Evolutionary conservation across 257 asterid species (phyloP).

Genomic region (Solanum raphanifolium): DNA sequence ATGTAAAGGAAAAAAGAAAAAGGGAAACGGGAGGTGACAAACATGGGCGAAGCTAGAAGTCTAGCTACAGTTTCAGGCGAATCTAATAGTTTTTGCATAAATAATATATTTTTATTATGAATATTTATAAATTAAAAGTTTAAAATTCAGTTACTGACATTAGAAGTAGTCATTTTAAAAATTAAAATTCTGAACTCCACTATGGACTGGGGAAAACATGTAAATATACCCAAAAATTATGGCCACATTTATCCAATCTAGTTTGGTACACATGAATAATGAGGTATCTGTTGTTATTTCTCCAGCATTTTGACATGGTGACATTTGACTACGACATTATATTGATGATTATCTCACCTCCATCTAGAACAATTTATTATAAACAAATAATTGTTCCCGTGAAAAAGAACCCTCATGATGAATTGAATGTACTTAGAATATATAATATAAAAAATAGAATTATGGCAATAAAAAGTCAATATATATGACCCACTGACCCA

Average conservation of each 20-base stretch:
- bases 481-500: neutral
- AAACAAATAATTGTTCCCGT: neutral
- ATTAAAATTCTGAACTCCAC: neutral
- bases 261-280: neutral
- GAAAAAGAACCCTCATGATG: neutral
- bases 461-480: neutral
- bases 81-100: too few relatives aligned
- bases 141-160: too few relatives aligned
- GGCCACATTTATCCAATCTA: neutral
- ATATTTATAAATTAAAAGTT: too few relatives aligned
- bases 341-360: neutral
- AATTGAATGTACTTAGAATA: neutral
- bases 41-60: fast-evolving
- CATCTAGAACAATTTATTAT: neutral
- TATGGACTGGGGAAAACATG: neutral
- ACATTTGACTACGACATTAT: neutral
- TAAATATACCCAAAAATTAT: neutral
- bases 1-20: neutral
- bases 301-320: neutral
- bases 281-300: neutral
- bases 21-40: neutral
- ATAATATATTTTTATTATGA: too few relatives aligned
- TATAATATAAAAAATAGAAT: neutral
- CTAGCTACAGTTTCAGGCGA: too few relatives aligned
- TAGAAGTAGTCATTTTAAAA: neutral